Conservation (phyloP, 1,284 basidiomycete genomes). For the Tilletia caries region DNA sequence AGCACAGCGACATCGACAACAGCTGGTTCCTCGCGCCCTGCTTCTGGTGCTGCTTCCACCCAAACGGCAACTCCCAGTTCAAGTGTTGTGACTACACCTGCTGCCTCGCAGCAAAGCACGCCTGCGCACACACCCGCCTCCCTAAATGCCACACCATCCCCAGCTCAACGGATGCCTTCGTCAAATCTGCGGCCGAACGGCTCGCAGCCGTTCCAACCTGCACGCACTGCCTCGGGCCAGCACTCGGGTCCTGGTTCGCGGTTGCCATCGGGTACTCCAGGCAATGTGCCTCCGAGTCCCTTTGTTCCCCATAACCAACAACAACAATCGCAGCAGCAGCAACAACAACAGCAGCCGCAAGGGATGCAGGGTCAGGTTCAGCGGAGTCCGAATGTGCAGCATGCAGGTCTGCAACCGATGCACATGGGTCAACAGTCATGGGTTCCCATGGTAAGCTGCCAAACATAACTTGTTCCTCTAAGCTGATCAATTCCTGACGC, state of each 20-base stretch:
- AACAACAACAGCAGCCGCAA: not conserved
- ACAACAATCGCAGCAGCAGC: not conserved
- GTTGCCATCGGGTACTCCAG: constrained; percentile 1
- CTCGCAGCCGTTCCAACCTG: constrained; percentile 14
- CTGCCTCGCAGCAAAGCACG: not conserved
- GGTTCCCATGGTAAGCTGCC: constrained; percentile 13
- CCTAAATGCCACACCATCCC: constrained; percentile 2
- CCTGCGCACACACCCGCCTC: not conserved
- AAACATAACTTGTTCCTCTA: not conserved
- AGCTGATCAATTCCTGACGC: not conserved
- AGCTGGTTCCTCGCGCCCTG: not conserved
- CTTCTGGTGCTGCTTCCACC: not conserved
- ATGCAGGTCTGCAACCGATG: constrained; percentile 42
- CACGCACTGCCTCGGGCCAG: constrained; percentile 34
- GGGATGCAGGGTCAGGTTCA: not conserved
- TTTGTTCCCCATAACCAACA: constrained; percentile 4
- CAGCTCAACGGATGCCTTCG: not conserved
- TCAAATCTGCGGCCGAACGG: constrained; percentile 10
- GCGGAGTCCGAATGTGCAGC: constrained; percentile 40
- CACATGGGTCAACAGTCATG: constrained; percentile 22
- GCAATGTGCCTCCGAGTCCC: not conserved
- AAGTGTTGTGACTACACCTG: constrained; percentile 3
- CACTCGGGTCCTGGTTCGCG: constrained; percentile 24
- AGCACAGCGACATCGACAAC: not conserved
- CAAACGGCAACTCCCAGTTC: not conserved